Base-by-base conservation (phyloP, 164 flowering plant species). In the Berberis vulgaris region DNA sequence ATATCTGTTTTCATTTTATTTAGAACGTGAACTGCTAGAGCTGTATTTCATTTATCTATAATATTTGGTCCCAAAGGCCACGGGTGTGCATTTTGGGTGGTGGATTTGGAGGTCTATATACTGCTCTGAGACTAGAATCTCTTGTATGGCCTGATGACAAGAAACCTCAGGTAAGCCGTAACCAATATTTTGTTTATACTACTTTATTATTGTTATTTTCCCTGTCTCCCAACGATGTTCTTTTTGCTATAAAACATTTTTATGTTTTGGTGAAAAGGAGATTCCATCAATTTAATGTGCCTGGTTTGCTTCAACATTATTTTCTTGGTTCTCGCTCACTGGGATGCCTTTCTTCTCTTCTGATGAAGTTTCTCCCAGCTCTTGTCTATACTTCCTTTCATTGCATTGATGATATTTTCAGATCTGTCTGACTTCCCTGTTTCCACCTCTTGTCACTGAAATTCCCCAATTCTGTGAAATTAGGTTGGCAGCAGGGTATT, bases 81-180 rank as follows among this genome's bases (percentile, higher is more conserved):
- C 86, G 96, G 67, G 82, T 94, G 43, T 91, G 97, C 77, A 94
- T 94, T 52, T 69, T 94, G 54, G 99, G 97, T 69, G 99, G 97
- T 76, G 97, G 99, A 57, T 94, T 94, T 81, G 99, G 99, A 70
- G 99, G 99, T 47, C 74, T 91, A 53, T 94, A 94, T 65, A 94
- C 99, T 61, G 97, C 99, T 67, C 69, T 94, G 57, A 85, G 99
- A 76, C 76, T 94, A 57, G 96, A 94, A 71, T 94, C 99, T 45
- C 93, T 94, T 71, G 76, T 64, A 12, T 94, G 99, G 99, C 89
- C 93, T 63, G 81, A 81, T 62, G 85, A 79, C 63, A 91, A 89
- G 76, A 91, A 79, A 65, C 99, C 99, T 49, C 95, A 94, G 82
- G 99, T 93, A 56, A 8, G 52, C 52, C 11, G 52, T 49, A 49